A percentile compares a stretch with the other conserved stretches of the same genome.
These are phyloP conservation scores for Pyrus communis DNA, from an alignment of 306 rosid species.

Conservation along the genomic window DNA sequence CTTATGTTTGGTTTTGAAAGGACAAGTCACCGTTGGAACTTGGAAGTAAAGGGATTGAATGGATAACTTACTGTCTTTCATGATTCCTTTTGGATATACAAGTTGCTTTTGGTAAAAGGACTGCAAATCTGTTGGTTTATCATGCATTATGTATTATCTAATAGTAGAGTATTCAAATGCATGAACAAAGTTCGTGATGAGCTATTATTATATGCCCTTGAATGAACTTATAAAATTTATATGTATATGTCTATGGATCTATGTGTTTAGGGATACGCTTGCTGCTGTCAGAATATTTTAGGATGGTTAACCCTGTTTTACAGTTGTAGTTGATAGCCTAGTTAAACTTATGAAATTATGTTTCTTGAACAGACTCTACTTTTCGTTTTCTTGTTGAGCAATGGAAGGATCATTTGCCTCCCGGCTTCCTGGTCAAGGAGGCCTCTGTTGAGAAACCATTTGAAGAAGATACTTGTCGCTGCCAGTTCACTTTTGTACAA, in stretches of 20 bases:
- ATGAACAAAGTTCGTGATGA: not conserved
- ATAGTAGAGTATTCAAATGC: not conserved
- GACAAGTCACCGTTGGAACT: not conserved
- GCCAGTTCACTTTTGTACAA: constrained; percentile 62
- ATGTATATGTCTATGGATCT: not conserved
- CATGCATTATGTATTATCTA: not conserved
- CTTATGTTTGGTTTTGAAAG: not conserved
- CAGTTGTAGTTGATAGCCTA: not conserved
- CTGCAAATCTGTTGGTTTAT: not conserved
- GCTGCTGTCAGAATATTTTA: not conserved
- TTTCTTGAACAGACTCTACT: constrained; percentile 55
- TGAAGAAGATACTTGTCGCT: constrained; percentile 85
- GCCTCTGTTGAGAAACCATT: constrained; percentile 75
- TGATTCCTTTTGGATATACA: not conserved
- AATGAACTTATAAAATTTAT: not conserved
- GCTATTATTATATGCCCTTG: not conserved
- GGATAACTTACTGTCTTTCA: not conserved
- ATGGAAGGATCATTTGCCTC: constrained; percentile 83
- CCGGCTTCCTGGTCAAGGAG: constrained; percentile 60
- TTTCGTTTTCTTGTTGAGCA: constrained; percentile 70
- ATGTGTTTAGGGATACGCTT: not conserved
- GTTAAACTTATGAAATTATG: not conserved
- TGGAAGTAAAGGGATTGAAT: not conserved
- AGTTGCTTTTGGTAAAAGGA: not conserved
- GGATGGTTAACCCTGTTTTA: not conserved